Evolutionary conservation across 345 rosid species (phyloP).

Genomic region (Crucihimalaya himalaica): DNA sequence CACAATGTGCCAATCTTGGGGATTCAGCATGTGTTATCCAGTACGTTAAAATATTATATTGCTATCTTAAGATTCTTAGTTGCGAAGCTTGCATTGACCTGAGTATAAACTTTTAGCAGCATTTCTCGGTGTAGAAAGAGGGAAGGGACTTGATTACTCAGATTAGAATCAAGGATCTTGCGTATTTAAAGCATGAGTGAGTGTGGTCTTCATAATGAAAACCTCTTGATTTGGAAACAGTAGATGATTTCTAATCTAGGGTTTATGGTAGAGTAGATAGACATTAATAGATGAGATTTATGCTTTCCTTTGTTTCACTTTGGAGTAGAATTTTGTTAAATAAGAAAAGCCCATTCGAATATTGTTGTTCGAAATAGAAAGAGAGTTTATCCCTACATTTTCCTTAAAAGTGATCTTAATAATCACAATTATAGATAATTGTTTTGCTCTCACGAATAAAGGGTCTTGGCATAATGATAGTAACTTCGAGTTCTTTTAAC

Average conservation of each 20-base stretch:
- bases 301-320: not conserved
- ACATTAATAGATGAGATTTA: slow-evolving; percentile 20
- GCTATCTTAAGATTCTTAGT: slow-evolving; percentile 28
- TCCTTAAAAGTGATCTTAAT: slow-evolving; percentile 1
- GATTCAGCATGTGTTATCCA: slow-evolving; percentile 86
- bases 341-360: not conserved
- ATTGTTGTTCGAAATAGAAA: not conserved
- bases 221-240: slow-evolving; percentile 25
- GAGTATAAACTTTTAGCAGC: slow-evolving; percentile 30
- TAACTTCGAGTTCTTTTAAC: not conserved
- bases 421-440: not conserved
- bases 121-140: slow-evolving; percentile 37
- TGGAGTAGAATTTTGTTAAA: not conserved
- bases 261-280: slow-evolving; percentile 21
- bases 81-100: slow-evolving; percentile 17
- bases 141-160: slow-evolving; percentile 33
- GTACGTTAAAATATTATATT: slow-evolving; percentile 51
- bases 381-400: not conserved
- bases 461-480: not conserved
- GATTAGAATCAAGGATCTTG: slow-evolving; percentile 38
- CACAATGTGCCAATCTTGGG: slow-evolving; percentile 94
- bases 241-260: not conserved
- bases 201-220: slow-evolving; percentile 25
- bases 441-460: slow-evolving; percentile 5
- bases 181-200: slow-evolving; percentile 37